Conservation (phyloP, 306 rosid species). For the Canavalia ensiformis region DNA sequence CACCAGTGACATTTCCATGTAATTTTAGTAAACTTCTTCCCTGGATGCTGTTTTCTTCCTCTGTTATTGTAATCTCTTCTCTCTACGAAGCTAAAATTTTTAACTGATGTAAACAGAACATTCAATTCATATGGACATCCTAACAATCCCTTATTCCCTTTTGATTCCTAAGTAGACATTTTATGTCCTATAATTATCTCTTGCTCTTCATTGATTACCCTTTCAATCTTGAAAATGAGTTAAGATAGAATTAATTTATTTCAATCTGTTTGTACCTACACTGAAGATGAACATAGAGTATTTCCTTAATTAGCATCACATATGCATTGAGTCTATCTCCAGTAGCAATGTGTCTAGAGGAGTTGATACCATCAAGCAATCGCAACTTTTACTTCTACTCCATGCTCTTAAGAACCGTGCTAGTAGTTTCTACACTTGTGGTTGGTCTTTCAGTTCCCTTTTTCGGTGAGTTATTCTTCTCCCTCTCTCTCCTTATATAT, state of each 20-base stretch:
- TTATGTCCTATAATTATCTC: not conserved
- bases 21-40: not conserved
- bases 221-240: not conserved
- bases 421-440: slow-evolving; percentile 77
- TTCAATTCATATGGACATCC: not conserved
- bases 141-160: not conserved
- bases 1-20: not conserved
- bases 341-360: slow-evolving; percentile 91
- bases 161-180: not conserved
- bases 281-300: slow-evolving; percentile 40
- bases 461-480: slow-evolving; percentile 66
- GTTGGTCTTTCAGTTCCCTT: slow-evolving; percentile 86
- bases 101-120: not conserved
- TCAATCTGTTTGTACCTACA: slow-evolving; percentile 16
- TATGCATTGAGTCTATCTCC: slow-evolving; percentile 91
- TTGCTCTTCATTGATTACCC: not conserved
- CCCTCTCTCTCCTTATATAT: too few species aligned
- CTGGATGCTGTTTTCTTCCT: not conserved
- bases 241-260: slow-evolving; percentile 5
- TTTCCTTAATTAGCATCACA: slow-evolving; percentile 70
- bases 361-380: slow-evolving; percentile 73
- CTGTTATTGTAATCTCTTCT: not conserved
- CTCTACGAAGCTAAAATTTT: not conserved
- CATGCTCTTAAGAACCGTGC: slow-evolving; percentile 72
- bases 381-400: slow-evolving; percentile 64